Base-by-base conservation (phyloP, 1,284 basidiomycete genomes). In the Earliella scabrosa region DNA sequence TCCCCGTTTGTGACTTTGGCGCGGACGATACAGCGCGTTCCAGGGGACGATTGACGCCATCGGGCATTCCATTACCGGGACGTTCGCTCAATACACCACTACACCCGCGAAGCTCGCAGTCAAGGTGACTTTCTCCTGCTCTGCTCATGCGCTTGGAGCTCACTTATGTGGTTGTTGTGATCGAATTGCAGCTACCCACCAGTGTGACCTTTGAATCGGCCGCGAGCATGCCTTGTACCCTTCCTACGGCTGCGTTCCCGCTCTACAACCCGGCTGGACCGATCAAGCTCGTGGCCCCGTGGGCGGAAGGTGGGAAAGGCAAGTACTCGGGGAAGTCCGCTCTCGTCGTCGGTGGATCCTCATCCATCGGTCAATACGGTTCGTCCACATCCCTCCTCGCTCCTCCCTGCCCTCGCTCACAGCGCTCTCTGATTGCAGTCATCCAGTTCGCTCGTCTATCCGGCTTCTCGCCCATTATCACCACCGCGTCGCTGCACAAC, bases 401-500 rank as follows among this genome's bases (percentile, higher is more conserved):
- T 10, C 2, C 14, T 16, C n/a, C 13, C 20, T 16, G 45, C 18
- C 71, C 74, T 13, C 74, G 72, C 13, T 67, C 70, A 60, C 71
- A 59, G n/a, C 50, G 58, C 63, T 74, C 23, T 51, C 66, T 58
- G 1, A 11, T 20, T 20, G 46, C 44, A 68, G 71, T 66, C 1
- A 74, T 81, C 31, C 81, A 83, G 65, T 65, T 82, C 20, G 77
- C 77, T 13, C 75, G 71, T 44, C 63, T 80, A 13, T 76, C 80
- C 0, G 81, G 82, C 0, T 81, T 82, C 67, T 75, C 73, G 3
- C 75, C 75, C 4, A 79, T 82, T 56, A 74, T 83, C 56, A 70
- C 77, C 2, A 82, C 81, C 5, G 72, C 79, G 5, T 82, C 81
- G 3, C 58, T 67, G 7, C 73, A 75, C 56, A 76, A 84, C 62